Conservation (phyloP, 2,329 filamentous ascomycete genomes). For the Penicillium hesseltinei region DNA sequence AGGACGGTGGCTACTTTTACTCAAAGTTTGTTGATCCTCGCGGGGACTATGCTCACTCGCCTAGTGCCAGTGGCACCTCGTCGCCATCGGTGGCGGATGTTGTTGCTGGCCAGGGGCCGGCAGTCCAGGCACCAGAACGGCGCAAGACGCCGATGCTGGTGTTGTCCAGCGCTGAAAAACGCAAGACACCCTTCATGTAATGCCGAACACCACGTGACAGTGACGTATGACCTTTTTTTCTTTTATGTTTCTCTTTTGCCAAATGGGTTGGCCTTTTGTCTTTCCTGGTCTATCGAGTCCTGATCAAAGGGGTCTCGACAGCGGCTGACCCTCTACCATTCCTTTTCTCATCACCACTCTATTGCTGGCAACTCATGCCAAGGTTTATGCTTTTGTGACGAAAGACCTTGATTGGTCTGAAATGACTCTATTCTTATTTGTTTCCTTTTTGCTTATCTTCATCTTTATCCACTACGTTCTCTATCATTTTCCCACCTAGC, state of each 20-base stretch:
- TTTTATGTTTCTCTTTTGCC: constrained; percentile 11
- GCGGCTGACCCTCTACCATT: constrained; percentile 8
- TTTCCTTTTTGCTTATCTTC: constrained; percentile 1
- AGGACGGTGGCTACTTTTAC: constrained; percentile 56
- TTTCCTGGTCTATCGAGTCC: constrained; percentile 4
- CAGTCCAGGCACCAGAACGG: constrained; percentile 56
- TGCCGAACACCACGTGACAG: constrained; percentile 37
- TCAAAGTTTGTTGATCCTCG: constrained; percentile 55
- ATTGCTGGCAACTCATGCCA: constrained; percentile 7
- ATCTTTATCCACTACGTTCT: neutral
- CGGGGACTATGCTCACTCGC: constrained; percentile 37
- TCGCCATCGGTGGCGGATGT: constrained; percentile 42
- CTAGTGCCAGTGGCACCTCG: constrained; percentile 22
- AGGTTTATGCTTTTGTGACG: constrained; percentile 16
- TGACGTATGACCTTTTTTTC: constrained; percentile 32
- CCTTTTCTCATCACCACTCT: constrained; percentile 11
- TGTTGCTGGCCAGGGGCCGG: constrained; percentile 56
- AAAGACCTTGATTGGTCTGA: constrained; percentile 24
- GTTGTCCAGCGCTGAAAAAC: constrained; percentile 85
- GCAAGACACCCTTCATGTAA: constrained; percentile 68
- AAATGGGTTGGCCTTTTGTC: constrained; percentile 6
- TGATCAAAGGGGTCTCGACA: neutral
- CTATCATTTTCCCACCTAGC: neutral
- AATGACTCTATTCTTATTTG: constrained; percentile 20
- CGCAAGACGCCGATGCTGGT: constrained; percentile 85